Evolutionary conservation across 345 rosid species (phyloP), one percentile per base, ranked within the genome.

Genomic region (Euphorbia pulcherrima): DNA sequence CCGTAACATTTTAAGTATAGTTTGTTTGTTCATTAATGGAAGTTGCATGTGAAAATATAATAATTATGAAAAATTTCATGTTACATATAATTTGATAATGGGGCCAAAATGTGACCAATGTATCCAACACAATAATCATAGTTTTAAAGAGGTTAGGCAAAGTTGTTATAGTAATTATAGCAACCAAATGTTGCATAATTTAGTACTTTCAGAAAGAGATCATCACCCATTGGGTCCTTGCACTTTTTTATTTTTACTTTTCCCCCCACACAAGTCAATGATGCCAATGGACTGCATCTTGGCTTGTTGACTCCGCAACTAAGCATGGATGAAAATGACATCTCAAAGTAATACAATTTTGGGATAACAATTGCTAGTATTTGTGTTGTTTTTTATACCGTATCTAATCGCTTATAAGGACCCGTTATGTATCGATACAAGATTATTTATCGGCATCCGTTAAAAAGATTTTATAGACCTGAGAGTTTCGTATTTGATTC

Each of bases 291-390:
- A 67, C 77, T 65, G 57, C 48, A 20, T 50, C 77, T 76, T 84
- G 64, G 79, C 86, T 84, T 84, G 79, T 82, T 82, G 86, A 84
- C 86, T 82, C 84, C 75, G 86, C 88, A 74, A 84, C 81, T 39
- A 27, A 55, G 65, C 51, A 77, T 44, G 40, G 48, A 64, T 28
- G 77, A 76, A 65, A 79, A 50, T 58, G 75, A 73, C 66, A 67
- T 10, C 41, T 44, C 50, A 6, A 60, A 50, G 14, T 27, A 35
- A 21, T 14, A 47, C 40, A 40, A 35, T 54, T 28, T 40, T 23
- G 12, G 64, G n/a, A n/a, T n/a, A n/a, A 53, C 67, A 26, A 62
- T 41, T 64, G 70, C 37, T 33, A 33, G 4, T 33, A 2, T 33
- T 33, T 33, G 37, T 33, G 37, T 33, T 33, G 7, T 7, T 33